Conservation (phyloP, 1,284 basidiomycete species). For the Coniophora puteana region DNA sequence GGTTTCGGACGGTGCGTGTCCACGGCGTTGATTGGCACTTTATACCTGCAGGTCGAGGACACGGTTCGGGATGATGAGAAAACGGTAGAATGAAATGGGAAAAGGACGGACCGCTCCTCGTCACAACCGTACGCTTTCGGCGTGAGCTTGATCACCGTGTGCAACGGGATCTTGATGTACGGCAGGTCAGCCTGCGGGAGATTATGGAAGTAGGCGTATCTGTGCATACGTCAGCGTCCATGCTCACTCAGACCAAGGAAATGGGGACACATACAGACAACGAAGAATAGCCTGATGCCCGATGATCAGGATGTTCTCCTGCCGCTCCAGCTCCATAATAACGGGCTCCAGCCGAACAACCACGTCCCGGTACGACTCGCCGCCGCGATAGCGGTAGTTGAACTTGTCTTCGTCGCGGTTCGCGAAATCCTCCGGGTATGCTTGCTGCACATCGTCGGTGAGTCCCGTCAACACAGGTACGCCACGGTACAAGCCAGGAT, state of each 20-base stretch:
- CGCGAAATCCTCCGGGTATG: slow-evolving; percentile 98
- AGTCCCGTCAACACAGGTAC: slow-evolving; percentile 3
- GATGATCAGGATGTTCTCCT: slow-evolving; percentile 96
- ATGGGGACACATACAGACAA: slow-evolving; percentile 62
- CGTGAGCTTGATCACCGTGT: slow-evolving; percentile 97
- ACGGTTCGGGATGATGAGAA: background rate
- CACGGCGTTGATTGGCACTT: slow-evolving; percentile 86
- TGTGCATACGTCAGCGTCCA: slow-evolving; percentile 22
- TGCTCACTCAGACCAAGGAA: too few relatives aligned
- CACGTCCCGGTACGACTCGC: slow-evolving; percentile 94
- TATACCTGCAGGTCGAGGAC: slow-evolving; percentile 48
- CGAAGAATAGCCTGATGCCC: slow-evolving; percentile 96
- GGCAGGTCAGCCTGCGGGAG: slow-evolving; percentile 92
- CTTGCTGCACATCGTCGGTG: slow-evolving; percentile 47
- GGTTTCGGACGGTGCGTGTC: slow-evolving; percentile 95
- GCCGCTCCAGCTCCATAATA: slow-evolving; percentile 98
- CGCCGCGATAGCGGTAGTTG: slow-evolving; percentile 95
- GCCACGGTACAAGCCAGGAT: background rate
- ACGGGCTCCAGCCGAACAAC: slow-evolving; percentile 97
- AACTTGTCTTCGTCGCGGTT: slow-evolving; percentile 99
- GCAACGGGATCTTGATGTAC: slow-evolving; percentile 95
- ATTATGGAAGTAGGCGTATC: slow-evolving; percentile 95
- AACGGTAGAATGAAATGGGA: background rate
- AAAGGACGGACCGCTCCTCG: slow-evolving; percentile 74
- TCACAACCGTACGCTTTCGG: slow-evolving; percentile 99